These are phyloP conservation scores for Colletotrichum siamense DNA, from an alignment of 2,329 filamentous ascomycete genomes.

Conservation along the genomic window DNA sequence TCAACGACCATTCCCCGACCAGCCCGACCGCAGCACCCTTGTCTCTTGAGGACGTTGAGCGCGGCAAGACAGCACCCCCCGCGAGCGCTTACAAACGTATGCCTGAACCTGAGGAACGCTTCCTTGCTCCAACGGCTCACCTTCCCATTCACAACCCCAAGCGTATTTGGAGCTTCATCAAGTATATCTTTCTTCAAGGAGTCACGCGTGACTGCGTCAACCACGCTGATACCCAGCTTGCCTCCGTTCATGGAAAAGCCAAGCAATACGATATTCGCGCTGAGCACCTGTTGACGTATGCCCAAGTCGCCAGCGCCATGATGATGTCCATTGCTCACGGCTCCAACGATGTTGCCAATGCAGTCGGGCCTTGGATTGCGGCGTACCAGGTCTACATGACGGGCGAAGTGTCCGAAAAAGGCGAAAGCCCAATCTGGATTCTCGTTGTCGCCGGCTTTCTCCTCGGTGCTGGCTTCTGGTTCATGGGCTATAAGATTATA, in stretches of 20 bases:
- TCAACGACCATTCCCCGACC: neutral
- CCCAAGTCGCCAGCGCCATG: slow-evolving; percentile 43
- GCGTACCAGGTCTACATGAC: slow-evolving; percentile 39
- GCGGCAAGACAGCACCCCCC: slow-evolving; percentile 29
- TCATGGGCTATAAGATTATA: slow-evolving; percentile 31
- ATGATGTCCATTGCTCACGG: slow-evolving; percentile 49
- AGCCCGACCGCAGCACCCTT: neutral
- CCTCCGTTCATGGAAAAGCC: slow-evolving; percentile 32
- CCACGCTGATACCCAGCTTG: slow-evolving; percentile 31
- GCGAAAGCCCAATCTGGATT: slow-evolving; percentile 43
- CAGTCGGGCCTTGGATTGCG: slow-evolving; percentile 43
- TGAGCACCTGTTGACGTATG: slow-evolving; percentile 53
- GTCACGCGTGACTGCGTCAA: slow-evolving; percentile 26
- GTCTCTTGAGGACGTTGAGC: slow-evolving; percentile 33
- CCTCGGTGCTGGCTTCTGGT: slow-evolving; percentile 44
- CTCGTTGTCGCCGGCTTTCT: slow-evolving; percentile 39
- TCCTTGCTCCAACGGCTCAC: slow-evolving; percentile 18
- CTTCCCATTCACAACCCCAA: slow-evolving; percentile 22
- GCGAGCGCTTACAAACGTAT: slow-evolving; percentile 40
- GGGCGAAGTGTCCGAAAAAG: slow-evolving; percentile 32
- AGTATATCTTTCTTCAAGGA: slow-evolving; percentile 27
- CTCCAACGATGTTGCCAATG: slow-evolving; percentile 48
- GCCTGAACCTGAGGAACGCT: slow-evolving; percentile 38
- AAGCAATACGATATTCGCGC: slow-evolving; percentile 49
- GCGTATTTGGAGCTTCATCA: slow-evolving; percentile 24